phyloP scores from a whole-genome alignment of 371 early-diverging fungal genomes.

The Haplosporangium sp. region DNA sequence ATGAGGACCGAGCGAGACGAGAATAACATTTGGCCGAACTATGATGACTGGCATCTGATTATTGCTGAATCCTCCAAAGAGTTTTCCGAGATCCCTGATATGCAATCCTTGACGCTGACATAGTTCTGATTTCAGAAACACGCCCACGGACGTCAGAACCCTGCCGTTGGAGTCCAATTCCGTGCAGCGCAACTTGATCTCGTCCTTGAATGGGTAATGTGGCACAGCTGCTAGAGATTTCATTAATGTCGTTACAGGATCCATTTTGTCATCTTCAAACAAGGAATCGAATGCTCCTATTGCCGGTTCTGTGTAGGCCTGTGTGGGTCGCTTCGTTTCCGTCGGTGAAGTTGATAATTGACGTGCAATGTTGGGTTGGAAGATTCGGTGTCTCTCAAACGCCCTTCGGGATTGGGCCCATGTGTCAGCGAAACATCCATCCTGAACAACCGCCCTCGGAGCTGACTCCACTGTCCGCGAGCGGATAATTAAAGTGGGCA shows the following conservation, averaged over 20 bases:
- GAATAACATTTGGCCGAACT: slow-evolving; percentile 84
- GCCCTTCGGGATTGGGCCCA: too few relatives aligned
- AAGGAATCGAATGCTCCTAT: neutral
- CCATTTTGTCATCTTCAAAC: slow-evolving; percentile 1
- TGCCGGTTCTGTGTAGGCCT: neutral
- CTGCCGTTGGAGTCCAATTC: slow-evolving; percentile 78
- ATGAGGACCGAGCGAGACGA: slow-evolving; percentile 83
- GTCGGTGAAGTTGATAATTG: too few relatives aligned
- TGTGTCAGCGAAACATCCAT: too few relatives aligned
- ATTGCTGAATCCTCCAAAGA: slow-evolving; percentile 76
- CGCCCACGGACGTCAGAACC: slow-evolving; percentile 74
- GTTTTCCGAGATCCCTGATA: slow-evolving; percentile 80
- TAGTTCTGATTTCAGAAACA: slow-evolving; percentile 77
- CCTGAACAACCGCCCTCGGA: too few relatives aligned
- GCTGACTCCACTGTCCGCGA: too few relatives aligned
- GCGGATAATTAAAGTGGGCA: too few relatives aligned
- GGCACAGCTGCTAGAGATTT: slow-evolving; percentile 31
- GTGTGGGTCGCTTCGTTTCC: too few relatives aligned
- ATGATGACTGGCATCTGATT: slow-evolving; percentile 86
- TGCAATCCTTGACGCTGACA: slow-evolving; percentile 79
- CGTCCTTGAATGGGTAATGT: slow-evolving; percentile 34
- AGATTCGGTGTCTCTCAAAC: too few relatives aligned
- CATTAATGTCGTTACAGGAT: slow-evolving; percentile 16
- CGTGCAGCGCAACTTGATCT: slow-evolving; percentile 54
- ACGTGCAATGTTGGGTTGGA: too few relatives aligned